A percentile compares a stretch with the other conserved stretches of the same genome.
These are phyloP conservation scores for Nitzschia sp. DNA, from an alignment of 108 stramenopile species.

Conservation along the genomic window DNA sequence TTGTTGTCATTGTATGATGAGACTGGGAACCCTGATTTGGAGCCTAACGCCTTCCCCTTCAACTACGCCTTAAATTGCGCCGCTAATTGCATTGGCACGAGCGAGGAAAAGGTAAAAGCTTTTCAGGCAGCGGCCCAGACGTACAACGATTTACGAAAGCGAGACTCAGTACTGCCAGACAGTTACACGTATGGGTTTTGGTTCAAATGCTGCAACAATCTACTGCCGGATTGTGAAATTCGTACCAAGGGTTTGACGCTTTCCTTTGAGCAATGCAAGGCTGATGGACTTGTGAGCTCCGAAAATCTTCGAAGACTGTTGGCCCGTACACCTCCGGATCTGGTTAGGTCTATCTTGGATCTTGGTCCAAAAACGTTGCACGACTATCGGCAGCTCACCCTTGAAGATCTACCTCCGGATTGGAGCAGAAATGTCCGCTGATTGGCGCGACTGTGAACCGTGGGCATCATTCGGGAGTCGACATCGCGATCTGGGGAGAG, in stretches of 20 bases:
- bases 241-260: slow-evolving; percentile 51
- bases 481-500: too few relatives aligned
- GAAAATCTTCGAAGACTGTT: slow-evolving; percentile 62
- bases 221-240: slow-evolving; percentile 54
- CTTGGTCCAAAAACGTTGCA: background rate
- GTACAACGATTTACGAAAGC: slow-evolving; percentile 44
- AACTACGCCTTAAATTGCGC: slow-evolving; percentile 59
- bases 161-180: slow-evolving; percentile 44
- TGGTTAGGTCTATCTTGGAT: slow-evolving; percentile 46
- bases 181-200: slow-evolving; percentile 82
- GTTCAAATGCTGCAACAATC: slow-evolving; percentile 77
- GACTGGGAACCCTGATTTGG: slow-evolving; percentile 27
- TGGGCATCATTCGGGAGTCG: too few relatives aligned
- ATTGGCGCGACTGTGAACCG: too few relatives aligned
- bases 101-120: slow-evolving; percentile 34
- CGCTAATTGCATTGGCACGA: slow-evolving; percentile 34
- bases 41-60: slow-evolving; percentile 45
- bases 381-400: slow-evolving; percentile 13
- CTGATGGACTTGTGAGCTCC: slow-evolving; percentile 58
- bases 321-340: slow-evolving; percentile 39
- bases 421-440: slow-evolving; percentile 42
- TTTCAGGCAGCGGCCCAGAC: slow-evolving; percentile 49
- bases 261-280: slow-evolving; percentile 71
- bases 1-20: slow-evolving; percentile 44
- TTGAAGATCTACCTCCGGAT: slow-evolving; percentile 36